Evolutionary conservation across 768 basidiomycete species (phyloP).

Genomic region (Lactarius quietus): DNA sequence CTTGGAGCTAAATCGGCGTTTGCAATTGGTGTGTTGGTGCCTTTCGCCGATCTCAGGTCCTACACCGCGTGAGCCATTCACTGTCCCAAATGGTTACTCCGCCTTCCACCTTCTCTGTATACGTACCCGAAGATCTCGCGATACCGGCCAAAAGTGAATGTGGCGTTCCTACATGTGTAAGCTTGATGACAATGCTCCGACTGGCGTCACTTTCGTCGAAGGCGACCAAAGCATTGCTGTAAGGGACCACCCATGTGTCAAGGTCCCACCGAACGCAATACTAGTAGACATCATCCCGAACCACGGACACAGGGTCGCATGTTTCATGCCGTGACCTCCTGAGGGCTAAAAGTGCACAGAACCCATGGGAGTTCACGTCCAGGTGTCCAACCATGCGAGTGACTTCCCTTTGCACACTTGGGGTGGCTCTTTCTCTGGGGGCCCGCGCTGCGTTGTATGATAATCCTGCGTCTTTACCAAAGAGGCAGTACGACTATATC

Average conservation of each 20-base stretch:
- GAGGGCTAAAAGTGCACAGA: neutral
- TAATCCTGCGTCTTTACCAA: neutral
- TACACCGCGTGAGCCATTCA: no score
- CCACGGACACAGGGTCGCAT: neutral
- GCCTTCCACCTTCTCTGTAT: no score
- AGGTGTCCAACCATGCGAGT: neutral
- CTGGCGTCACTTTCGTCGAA: neutral
- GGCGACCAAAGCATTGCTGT: neutral
- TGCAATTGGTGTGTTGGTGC: no score
- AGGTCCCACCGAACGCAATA: neutral
- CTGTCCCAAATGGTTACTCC: neutral
- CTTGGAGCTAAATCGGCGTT: no score
- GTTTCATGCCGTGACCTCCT: neutral
- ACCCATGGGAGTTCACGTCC: neutral
- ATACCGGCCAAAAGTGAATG: neutral
- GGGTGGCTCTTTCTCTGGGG: neutral
- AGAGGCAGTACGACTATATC: conserved; percentile 4
- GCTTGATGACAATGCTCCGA: neutral
- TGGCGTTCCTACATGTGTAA: neutral
- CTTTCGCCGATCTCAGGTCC: neutral
- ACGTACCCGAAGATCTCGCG: no score
- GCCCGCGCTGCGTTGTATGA: conserved; percentile 1
- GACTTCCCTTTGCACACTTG: neutral
- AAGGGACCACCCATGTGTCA: neutral
- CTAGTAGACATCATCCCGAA: neutral